A percentile compares a stretch with the other conserved stretches of the same genome.
Conservation (phyloP, 164 flowering plant genomes). For the Magnolia sinica region DNA sequence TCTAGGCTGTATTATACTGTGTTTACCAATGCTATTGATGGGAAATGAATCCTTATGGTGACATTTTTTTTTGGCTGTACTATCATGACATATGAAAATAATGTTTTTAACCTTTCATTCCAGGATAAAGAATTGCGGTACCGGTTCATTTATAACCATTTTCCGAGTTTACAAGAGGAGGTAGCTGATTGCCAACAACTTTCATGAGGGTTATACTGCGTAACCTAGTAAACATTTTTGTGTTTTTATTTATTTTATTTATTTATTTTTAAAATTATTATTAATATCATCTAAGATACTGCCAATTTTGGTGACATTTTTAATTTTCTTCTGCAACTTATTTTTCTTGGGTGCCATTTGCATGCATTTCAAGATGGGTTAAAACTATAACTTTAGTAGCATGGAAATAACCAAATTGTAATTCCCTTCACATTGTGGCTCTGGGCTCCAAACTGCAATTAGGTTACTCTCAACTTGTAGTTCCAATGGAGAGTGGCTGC, state of each 20-base stretch:
- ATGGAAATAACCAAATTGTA: neutral
- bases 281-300: neutral
- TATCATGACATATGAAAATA: neutral
- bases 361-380: too few species aligned
- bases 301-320: neutral
- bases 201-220: neutral
- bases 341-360: neutral
- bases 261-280: neutral
- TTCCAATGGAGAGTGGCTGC: neutral
- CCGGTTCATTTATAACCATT: conserved; percentile 91
- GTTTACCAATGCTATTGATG: neutral
- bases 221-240: neutral
- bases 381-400: neutral
- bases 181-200: conserved; percentile 34
- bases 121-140: conserved; percentile 94
- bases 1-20: neutral
- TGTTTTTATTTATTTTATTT: neutral
- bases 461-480: neutral
- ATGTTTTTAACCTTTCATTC: conserved; percentile 11
- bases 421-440: neutral
- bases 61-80: neutral
- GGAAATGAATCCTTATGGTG: neutral
- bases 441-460: neutral
- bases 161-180: conserved; percentile 88
- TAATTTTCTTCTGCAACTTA: neutral